Conservation (phyloP, 2,329 filamentous ascomycete genomes). For the Cucurbitaria berberidis region DNA sequence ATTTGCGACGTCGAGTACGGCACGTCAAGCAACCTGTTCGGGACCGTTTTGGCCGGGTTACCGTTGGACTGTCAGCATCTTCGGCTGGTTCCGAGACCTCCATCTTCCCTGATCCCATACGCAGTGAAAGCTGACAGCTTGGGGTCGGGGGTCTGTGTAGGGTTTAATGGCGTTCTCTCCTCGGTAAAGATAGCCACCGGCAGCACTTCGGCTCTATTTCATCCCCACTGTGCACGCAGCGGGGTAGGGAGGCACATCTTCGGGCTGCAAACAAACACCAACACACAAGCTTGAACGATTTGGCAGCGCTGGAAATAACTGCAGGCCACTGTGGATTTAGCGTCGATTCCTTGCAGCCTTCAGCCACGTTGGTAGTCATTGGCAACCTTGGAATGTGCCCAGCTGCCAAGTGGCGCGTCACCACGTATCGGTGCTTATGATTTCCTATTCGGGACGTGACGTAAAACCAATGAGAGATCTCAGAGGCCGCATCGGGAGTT, state of each 20-base stretch:
- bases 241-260: constrained; percentile 11
- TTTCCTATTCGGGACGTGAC: background rate
- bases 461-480: background rate
- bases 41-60: constrained; percentile 22
- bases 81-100: constrained; percentile 12
- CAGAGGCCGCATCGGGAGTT: background rate
- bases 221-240: background rate
- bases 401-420: no score
- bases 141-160: background rate
- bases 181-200: constrained; percentile 26
- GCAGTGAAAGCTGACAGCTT: background rate
- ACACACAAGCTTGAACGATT: no score
- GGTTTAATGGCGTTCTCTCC: constrained; percentile 9
- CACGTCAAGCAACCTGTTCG: constrained; percentile 59
- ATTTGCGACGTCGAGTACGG: constrained; percentile 57
- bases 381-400: no score
- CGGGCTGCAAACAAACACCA: background rate
- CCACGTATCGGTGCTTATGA: background rate
- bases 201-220: background rate
- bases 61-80: constrained; percentile 8
- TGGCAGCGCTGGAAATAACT: no score
- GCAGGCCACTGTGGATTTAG: no score
- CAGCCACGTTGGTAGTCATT: no score
- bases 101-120: constrained; percentile 9
- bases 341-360: no score